Percentiles rank a stretch among this genome's conserved stretches.
phyloP scores from a whole-genome alignment of 208 protist genomes.

The Wallacemonas rigidus region DNA sequence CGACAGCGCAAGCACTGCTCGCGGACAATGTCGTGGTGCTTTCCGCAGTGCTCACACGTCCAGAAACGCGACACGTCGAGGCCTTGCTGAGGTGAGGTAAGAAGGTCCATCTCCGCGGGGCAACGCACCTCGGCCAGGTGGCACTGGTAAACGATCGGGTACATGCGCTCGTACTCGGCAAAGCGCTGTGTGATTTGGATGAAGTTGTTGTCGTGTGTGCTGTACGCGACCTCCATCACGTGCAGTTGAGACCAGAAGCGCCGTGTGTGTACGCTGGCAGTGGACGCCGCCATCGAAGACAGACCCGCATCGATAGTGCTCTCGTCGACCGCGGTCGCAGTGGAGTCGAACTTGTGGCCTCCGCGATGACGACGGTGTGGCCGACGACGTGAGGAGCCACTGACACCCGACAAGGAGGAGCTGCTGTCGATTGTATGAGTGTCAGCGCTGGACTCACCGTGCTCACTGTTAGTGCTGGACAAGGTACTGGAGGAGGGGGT shows the following conservation, averaged over 20 bases:
- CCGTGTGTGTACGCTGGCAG: conserved; percentile 29
- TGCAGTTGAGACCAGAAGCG: conserved; percentile 70
- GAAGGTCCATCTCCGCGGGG: conserved; percentile 36
- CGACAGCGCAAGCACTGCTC: conserved; percentile 66
- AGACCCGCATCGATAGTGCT: not conserved
- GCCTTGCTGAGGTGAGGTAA: conserved; percentile 34
- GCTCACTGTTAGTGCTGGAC: conserved; percentile 7
- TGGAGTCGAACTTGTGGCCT: not conserved
- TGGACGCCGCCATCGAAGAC: conserved; percentile 8
- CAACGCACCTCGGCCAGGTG: conserved; percentile 26
- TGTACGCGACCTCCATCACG: conserved; percentile 66
- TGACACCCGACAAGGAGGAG: not conserved
- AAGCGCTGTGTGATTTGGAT: conserved; percentile 62
- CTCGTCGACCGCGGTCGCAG: not conserved
- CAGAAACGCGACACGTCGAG: conserved; percentile 55
- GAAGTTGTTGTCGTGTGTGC: conserved; percentile 57
- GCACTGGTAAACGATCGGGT: conserved; percentile 60
- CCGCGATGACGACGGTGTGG: conserved; percentile 33
- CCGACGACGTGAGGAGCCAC: conserved; percentile 16
- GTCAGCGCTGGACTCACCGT: conserved; percentile 23
- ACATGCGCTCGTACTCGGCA: conserved; percentile 55
- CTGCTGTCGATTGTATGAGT: conserved; percentile 1
- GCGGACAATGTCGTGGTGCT: conserved; percentile 52
- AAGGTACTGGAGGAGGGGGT: not conserved
- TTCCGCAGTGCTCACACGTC: conserved; percentile 52